Conservation (phyloP, 2,329 filamentous ascomycete species). For the Lachnellula cervina region DNA sequence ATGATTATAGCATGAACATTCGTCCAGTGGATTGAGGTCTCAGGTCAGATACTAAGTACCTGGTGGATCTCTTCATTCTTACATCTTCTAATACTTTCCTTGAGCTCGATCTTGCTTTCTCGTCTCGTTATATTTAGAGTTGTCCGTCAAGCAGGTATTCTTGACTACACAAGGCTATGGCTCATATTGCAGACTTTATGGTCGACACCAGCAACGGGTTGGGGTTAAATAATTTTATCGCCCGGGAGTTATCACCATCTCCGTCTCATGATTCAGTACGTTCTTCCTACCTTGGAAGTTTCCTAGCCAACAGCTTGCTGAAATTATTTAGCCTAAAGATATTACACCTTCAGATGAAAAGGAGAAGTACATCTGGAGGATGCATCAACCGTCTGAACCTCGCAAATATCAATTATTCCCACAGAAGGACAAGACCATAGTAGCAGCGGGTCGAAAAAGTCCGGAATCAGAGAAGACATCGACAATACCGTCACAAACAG, state of each 20-base stretch:
- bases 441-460: conserved; percentile 39
- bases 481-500: conserved; percentile 29
- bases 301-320: conserved; percentile 6
- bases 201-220: conserved; percentile 34
- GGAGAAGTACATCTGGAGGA: conserved; percentile 54
- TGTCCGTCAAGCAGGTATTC: conserved; percentile 17
- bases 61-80: conserved; percentile 12
- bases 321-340: conserved; percentile 20
- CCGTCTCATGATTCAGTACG: conserved; percentile 32
- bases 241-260: conserved; percentile 44
- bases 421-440: conserved; percentile 38
- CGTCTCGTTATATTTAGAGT: conserved; percentile 9
- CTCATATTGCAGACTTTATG: conserved; percentile 59
- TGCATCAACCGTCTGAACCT: conserved; percentile 47
- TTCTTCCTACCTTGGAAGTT: conserved; percentile 1
- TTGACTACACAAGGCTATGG: conserved; percentile 40
- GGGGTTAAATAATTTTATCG: conserved; percentile 45
- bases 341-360: conserved; percentile 24
- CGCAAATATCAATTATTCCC: conserved; percentile 60
- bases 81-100: conserved; percentile 6
- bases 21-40: conserved; percentile 16
- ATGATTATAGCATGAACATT: conserved; percentile 2
- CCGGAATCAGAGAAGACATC: conserved; percentile 43
- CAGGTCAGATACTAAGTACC: conserved; percentile 8
- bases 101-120: conserved; percentile 1